These are phyloP conservation scores for Sequoiadendron giganteum DNA, from an alignment of 75 land plant species.

Conservation along the genomic window DNA sequence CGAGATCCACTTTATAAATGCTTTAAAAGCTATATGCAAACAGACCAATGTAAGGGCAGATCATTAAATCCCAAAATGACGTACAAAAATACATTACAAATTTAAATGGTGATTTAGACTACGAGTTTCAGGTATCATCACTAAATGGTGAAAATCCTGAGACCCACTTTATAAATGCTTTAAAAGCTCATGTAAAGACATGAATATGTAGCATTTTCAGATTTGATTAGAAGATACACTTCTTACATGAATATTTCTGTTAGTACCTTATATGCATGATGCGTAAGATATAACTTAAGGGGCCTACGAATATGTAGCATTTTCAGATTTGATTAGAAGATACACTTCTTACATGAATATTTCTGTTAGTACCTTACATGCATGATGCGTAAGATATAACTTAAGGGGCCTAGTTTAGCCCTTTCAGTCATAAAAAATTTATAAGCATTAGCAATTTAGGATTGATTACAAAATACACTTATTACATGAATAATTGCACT, in stretches of 20 bases:
- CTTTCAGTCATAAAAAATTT: neutral
- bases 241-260: neutral
- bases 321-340: too few species aligned
- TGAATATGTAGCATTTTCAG: neutral
- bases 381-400: neutral
- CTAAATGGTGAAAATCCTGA: too few species aligned
- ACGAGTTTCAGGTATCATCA: too few species aligned
- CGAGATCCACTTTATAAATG: neutral
- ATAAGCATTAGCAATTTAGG: too few species aligned
- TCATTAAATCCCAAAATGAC: too few species aligned
- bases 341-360: neutral
- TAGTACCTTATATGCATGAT: neutral
- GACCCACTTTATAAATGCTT: neutral
- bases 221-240: neutral
- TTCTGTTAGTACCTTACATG: neutral
- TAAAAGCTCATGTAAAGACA: neutral
- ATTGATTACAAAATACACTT: too few species aligned
- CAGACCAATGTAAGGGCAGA: neutral
- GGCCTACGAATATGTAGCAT: neutral
- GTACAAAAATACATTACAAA: too few species aligned
- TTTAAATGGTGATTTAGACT: too few species aligned
- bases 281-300: too few species aligned
- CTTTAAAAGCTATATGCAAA: slow-evolving; percentile 33
- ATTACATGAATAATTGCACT: too few species aligned
- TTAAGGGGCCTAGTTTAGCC: too few species aligned